Conservation (phyloP, 129 eudicot genomes). For the Deinandra increscens region DNA sequence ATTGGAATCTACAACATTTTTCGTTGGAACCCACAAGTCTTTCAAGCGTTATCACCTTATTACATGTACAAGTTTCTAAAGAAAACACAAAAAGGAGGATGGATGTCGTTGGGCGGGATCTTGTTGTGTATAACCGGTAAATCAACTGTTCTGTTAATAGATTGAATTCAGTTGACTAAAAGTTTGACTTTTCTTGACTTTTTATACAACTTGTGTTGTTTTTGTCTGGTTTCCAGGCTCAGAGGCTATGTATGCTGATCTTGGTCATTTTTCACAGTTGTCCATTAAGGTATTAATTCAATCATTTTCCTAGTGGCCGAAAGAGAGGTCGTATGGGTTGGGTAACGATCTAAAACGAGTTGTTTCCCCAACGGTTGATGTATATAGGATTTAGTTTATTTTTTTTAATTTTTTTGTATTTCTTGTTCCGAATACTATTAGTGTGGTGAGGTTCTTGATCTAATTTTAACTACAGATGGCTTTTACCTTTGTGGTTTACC, state of each 20-base stretch:
- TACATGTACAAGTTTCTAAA: conserved; percentile 84
- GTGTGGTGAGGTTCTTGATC: background rate
- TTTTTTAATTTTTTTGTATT: background rate
- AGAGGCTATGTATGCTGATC: conserved; percentile 96
- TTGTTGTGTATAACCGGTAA: conserved; percentile 77
- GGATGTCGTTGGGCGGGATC: conserved; percentile 97
- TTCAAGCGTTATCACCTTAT: conserved; percentile 77
- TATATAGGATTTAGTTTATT: background rate
- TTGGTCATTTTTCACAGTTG: conserved; percentile 84
- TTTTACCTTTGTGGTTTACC: conserved; percentile 85
- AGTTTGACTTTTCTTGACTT: conserved; percentile 4
- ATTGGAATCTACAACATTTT: conserved; percentile 79
- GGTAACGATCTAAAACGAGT: background rate
- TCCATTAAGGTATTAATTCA: conserved; percentile 63
- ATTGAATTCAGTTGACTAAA: conserved; percentile 9
- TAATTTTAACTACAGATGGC: conserved; percentile 59
- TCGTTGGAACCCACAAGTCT: conserved; percentile 76
- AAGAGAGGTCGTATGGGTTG: background rate
- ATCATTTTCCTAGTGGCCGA: background rate
- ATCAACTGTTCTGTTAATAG: background rate
- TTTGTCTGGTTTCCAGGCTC: conserved; percentile 50
- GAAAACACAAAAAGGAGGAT: conserved; percentile 72
- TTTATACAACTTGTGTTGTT: background rate
- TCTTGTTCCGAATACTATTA: background rate
- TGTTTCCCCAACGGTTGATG: background rate